These are phyloP conservation scores for Echinochloa phyllopogon DNA, from an alignment of 176 grass and related monocot genomes.

Conservation along the genomic window DNA sequence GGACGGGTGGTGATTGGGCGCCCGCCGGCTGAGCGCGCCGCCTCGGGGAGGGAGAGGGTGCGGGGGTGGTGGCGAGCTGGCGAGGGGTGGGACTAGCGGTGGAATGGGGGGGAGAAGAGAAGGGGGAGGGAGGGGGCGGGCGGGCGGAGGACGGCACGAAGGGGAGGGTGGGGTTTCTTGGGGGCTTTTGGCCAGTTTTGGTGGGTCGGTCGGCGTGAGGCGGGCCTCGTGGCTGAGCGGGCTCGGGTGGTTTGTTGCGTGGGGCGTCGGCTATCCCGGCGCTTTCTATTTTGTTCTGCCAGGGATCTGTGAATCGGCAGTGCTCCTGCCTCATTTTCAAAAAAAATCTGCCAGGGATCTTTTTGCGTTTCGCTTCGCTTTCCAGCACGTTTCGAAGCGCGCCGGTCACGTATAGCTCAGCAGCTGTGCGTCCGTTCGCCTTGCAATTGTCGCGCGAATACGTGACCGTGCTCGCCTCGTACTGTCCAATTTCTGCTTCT, in stretches of 20 bases:
- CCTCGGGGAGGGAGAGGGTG: neutral
- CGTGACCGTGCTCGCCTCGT: neutral
- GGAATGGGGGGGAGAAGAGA: neutral
- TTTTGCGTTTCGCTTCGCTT: neutral
- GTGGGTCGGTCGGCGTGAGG: neutral
- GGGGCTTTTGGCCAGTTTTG: conserved; percentile 13
- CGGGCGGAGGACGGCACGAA: conserved; percentile 38
- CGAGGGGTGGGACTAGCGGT: neutral
- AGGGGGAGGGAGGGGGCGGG: neutral
- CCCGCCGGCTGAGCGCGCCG: neutral
- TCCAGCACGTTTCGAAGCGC: neutral
- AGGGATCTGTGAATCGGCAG: too few relatives aligned
- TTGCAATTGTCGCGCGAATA: neutral
- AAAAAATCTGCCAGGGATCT: too few relatives aligned
- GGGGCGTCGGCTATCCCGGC: neutral
- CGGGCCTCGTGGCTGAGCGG: neutral
- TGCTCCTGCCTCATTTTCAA: too few relatives aligned
- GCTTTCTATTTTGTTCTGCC: neutral
- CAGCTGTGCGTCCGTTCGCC: neutral
- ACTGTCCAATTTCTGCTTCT: too few relatives aligned
- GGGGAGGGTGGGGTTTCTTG: conserved; percentile 40
- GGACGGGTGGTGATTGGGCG: neutral
- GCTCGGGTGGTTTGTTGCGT: neutral
- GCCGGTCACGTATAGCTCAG: neutral
- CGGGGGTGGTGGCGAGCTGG: neutral